A percentile compares a stretch with the other conserved stretches of the same genome.
phyloP scores from a whole-genome alignment of 2,329 filamentous ascomycete genomes.

The Gremmenia infestans region DNA sequence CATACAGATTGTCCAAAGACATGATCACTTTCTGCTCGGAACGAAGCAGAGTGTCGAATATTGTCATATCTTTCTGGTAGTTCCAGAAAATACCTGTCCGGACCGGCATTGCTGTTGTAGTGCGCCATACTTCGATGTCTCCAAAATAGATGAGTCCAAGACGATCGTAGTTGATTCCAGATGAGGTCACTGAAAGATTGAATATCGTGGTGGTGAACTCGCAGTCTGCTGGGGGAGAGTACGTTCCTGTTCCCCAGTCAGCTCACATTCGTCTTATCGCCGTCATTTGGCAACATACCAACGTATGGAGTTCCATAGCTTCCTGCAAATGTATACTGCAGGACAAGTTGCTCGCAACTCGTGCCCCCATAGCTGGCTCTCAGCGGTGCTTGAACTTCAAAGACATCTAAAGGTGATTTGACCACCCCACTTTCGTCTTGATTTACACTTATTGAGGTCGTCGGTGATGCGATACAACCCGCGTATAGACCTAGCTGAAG shows the following conservation, averaged over 20 bases:
- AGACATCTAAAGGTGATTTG: constrained; percentile 8
- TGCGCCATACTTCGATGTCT: constrained; percentile 60
- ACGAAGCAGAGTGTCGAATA: constrained; percentile 60
- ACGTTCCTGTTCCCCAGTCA: constrained; percentile 10
- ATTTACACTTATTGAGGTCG: constrained; percentile 38
- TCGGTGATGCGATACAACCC: not conserved
- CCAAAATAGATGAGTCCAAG: constrained; percentile 56
- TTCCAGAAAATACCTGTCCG: constrained; percentile 46
- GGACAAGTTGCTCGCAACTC: constrained; percentile 16
- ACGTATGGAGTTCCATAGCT: constrained; percentile 68
- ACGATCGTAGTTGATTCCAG: constrained; percentile 57
- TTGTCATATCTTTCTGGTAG: constrained; percentile 57
- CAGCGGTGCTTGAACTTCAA: constrained; percentile 21
- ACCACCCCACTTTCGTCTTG: constrained; percentile 7
- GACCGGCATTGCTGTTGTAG: constrained; percentile 60
- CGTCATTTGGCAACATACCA: constrained; percentile 37
- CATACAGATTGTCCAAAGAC: constrained; percentile 66
- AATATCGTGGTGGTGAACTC: constrained; percentile 37
- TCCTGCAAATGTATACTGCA: constrained; percentile 57
- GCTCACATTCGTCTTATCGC: not conserved
- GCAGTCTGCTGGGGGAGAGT: constrained; percentile 21
- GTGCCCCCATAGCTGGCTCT: constrained; percentile 16
- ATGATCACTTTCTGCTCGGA: constrained; percentile 58
- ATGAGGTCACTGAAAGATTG: constrained; percentile 55
- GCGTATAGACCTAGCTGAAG: not conserved